Evolutionary conservation across 345 rosid species (phyloP).

Genomic region (Excoecaria agallocha): DNA sequence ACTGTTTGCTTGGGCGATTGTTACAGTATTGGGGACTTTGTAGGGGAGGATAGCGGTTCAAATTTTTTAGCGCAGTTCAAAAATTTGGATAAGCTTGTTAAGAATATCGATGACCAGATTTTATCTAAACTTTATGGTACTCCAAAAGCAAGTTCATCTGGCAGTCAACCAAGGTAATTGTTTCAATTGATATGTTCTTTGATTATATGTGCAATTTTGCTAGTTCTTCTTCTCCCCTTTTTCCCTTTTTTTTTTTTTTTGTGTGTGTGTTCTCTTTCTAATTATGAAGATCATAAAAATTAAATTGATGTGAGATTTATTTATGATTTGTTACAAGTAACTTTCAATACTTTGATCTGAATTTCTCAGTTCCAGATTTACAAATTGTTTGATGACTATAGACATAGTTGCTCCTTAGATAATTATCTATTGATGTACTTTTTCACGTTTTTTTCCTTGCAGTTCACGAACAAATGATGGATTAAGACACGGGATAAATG

Average conservation of each 20-base stretch:
- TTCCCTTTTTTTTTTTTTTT: no score
- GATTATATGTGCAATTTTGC: no score
- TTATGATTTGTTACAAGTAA: no score
- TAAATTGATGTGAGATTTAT: no score
- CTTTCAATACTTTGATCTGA: not conserved
- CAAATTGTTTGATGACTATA: no score
- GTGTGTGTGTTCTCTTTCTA: no score
- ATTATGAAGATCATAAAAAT: no score
- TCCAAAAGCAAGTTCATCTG: constrained; percentile 29
- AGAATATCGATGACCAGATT: constrained; percentile 43
- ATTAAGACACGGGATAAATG: constrained; percentile 25
- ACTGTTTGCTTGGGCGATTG: not conserved
- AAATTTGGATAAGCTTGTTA: constrained; percentile 58
- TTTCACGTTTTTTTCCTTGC: constrained; percentile 13
- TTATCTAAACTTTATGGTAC: constrained; percentile 41
- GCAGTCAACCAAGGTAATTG: constrained; percentile 36
- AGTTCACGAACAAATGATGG: constrained; percentile 41
- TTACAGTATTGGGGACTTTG: constrained; percentile 58
- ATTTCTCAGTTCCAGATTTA: no score
- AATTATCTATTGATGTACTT: constrained; percentile 2
- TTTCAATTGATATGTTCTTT: not conserved
- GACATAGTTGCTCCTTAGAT: not conserved
- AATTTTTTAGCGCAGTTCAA: constrained; percentile 58
- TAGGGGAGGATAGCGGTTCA: constrained; percentile 35
- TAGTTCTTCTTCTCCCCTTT: no score